Evolutionary conservation across 768 basidiomycete species (phyloP).

Genomic region (Rhizopogon vulgaris): DNA sequence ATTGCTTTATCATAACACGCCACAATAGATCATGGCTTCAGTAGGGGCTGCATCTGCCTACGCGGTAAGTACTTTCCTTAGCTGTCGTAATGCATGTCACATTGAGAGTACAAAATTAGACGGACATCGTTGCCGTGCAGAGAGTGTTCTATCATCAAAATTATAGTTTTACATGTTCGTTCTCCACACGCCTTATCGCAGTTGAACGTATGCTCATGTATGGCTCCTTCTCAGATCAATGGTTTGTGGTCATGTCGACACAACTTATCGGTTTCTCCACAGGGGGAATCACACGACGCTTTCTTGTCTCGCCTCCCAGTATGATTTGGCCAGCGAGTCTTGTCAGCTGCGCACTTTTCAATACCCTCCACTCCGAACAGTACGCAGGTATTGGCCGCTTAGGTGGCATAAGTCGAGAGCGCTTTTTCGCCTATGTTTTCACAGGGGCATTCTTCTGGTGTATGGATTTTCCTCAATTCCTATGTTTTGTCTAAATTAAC

Average conservation of each 20-base stretch:
- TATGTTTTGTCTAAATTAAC: background rate
- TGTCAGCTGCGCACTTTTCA: slow-evolving; percentile 70
- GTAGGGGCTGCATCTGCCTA: slow-evolving; percentile 60
- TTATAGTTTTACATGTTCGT: slow-evolving; percentile 55
- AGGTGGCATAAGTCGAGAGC: slow-evolving; percentile 64
- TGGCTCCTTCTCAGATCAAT: slow-evolving; percentile 50
- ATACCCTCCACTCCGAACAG: slow-evolving; percentile 66
- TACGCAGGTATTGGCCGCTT: slow-evolving; percentile 59
- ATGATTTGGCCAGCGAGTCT: slow-evolving; percentile 77
- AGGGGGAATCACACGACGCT: slow-evolving; percentile 68
- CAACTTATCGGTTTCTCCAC: slow-evolving; percentile 81
- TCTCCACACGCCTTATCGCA: background rate
- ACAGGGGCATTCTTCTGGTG: slow-evolving; percentile 55
- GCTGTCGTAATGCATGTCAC: background rate
- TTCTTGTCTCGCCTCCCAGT: slow-evolving; percentile 53
- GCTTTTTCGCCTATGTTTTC: slow-evolving; percentile 70
- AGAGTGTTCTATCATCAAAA: slow-evolving; percentile 63
- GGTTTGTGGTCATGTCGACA: slow-evolving; percentile 72
- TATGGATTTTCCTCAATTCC: slow-evolving; percentile 19
- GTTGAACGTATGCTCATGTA: background rate
- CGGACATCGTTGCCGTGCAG: slow-evolving; percentile 73
- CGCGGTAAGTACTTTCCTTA: slow-evolving; percentile 33
- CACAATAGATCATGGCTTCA: slow-evolving; percentile 43
- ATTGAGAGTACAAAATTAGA: slow-evolving; percentile 22
- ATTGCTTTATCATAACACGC: slow-evolving; percentile 23